Base-by-base conservation (phyloP, 345 rosid species). In the Pseudoturritis turrita region DNA sequence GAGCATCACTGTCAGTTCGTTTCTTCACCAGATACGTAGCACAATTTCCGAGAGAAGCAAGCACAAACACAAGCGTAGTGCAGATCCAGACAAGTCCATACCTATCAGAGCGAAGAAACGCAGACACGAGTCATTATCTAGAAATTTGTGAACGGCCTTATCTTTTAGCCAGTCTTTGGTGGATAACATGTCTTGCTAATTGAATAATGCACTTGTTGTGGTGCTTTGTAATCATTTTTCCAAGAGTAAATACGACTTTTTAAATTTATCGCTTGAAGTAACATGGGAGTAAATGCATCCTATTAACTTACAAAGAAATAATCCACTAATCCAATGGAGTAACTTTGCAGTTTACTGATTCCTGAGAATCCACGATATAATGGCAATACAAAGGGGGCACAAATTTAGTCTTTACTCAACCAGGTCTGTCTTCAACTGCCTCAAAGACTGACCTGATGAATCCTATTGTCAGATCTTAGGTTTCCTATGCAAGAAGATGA, bases 21-120 rank as follows among this genome's bases (percentile, higher is more conserved):
- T 83, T 89, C 74, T 88, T 75, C 67, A 87, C 89, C 52, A 95
- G 96, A 79, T 88, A 88, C 6, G 96, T 89, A 53, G 89, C 97
- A 78, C 87, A 86, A 60, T 91, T 91, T 74, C 99, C 99, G 23
- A 95, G 80, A 64, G 97, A 73, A 56, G 96, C 82, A 51, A 91
- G 84, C 72, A 85, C 80, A 76, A 91, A 91, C 28, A 95, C 85
- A 83, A 95, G 82, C 13, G 97, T 91, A 18, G 99, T 95, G 65
- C 92, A 84, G 75, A 95, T 80, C 99, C 99, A 89, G 63, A 95
- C 72, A 69, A 85, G 89, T 21, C 99, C 99, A 73, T 92, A 95
- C 79, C 98, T 95, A 78, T 52, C 13, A 82, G 57, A 72, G 40
- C 14, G n/a, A 58, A 2, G 17, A 50, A 60, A 65, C 25, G 4